These are phyloP conservation scores for Ramaria sp. DNA, from an alignment of 768 basidiomycete species.

Conservation along the genomic window DNA sequence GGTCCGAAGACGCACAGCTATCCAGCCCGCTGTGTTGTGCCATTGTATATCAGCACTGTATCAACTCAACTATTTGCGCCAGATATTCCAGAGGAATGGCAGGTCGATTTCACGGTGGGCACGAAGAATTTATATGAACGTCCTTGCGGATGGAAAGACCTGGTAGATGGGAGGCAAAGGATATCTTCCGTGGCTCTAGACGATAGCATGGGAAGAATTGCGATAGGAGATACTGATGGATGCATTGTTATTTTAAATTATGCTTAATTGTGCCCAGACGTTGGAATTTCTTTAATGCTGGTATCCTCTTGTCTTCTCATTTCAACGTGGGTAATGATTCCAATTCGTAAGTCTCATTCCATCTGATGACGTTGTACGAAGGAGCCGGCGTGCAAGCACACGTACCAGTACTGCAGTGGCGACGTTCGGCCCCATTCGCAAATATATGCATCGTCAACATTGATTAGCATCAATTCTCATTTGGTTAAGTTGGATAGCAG, in stretches of 20 bases:
- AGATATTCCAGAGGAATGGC: slow-evolving; percentile 7
- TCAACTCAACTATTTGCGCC: neutral
- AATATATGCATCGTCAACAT: no score
- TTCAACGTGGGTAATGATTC: neutral
- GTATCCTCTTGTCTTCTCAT: slow-evolving; percentile 7
- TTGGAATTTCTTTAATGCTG: slow-evolving; percentile 15
- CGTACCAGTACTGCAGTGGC: no score
- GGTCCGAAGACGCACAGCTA: slow-evolving; percentile 16
- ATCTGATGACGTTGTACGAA: no score
- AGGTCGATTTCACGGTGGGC: slow-evolving; percentile 15
- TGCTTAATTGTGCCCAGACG: slow-evolving; percentile 12
- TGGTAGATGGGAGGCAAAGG: slow-evolving; percentile 20
- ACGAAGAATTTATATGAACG: slow-evolving; percentile 19
- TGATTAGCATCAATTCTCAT: no score
- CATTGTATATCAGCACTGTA: slow-evolving; percentile 18
- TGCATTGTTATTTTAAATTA: slow-evolving; percentile 23
- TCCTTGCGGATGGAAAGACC: slow-evolving; percentile 22
- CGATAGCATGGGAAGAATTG: slow-evolving; percentile 25
- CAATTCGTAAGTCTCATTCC: no score
- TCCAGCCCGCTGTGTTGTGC: slow-evolving; percentile 23
- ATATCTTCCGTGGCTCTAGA: slow-evolving; percentile 21
- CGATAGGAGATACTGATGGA: slow-evolving; percentile 23
- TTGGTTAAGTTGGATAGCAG: no score
- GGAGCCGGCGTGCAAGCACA: no score
- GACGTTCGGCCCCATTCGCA: no score